phyloP scores from a whole-genome alignment of 2,329 filamentous ascomycete species.

The Dactylonectria estremocensis region DNA sequence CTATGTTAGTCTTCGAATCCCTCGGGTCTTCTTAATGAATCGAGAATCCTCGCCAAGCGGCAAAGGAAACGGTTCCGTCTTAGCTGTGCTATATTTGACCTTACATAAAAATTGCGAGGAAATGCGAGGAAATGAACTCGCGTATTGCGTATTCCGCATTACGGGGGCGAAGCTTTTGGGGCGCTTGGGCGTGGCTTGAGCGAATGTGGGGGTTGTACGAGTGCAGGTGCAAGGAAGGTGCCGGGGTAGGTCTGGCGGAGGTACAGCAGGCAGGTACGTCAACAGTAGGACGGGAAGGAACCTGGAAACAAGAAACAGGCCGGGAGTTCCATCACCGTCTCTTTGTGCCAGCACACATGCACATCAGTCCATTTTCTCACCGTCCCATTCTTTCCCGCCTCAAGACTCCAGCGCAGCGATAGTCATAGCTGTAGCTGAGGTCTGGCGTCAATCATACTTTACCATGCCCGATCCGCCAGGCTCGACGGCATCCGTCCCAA shows the following conservation, averaged over 20 bases:
- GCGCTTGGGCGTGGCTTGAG: slow-evolving; percentile 19
- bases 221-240: slow-evolving; percentile 13
- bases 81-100: not conserved
- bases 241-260: slow-evolving; percentile 11
- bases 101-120: not conserved
- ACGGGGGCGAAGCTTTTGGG: not conserved
- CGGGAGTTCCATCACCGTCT: slow-evolving; percentile 37
- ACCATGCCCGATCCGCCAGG: slow-evolving; percentile 42
- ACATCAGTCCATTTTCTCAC: slow-evolving; percentile 45
- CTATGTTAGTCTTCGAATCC: too few relatives aligned
- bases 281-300: slow-evolving; percentile 11
- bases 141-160: not conserved
- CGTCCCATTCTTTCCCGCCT: slow-evolving; percentile 38
- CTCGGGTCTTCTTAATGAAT: not conserved
- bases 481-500: slow-evolving; percentile 42
- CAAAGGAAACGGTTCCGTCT: not conserved
- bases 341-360: slow-evolving; percentile 36
- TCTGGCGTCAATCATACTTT: slow-evolving; percentile 36
- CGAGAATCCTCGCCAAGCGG: not conserved
- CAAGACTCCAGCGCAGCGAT: slow-evolving; percentile 44
- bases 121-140: slow-evolving; percentile 1
- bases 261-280: slow-evolving; percentile 32
- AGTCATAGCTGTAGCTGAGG: slow-evolving; percentile 46
- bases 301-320: slow-evolving; percentile 26
- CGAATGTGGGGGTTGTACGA: slow-evolving; percentile 24